Percentiles rank a stretch among this genome's conserved stretches.
Evolutionary conservation across 768 basidiomycete species (phyloP).

Genomic region (Serendipita sp.): DNA sequence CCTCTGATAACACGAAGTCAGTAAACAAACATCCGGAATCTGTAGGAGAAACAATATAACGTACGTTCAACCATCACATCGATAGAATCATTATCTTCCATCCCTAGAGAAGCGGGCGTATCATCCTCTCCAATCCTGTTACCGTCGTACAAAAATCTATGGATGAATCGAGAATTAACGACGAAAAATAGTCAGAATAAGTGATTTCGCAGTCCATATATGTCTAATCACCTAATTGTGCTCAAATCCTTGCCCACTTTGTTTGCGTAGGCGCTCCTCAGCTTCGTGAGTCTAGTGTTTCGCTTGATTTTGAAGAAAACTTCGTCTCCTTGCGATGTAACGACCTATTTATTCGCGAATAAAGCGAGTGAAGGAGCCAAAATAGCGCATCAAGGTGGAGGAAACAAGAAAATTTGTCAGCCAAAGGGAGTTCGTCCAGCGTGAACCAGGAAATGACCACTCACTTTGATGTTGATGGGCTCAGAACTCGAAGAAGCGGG

Average conservation of each 20-base stretch:
- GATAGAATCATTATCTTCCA: conserved; percentile 87
- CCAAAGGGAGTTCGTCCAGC: conserved; percentile 1
- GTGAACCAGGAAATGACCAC: conserved; percentile 13
- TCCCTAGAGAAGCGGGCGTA: conserved; percentile 67
- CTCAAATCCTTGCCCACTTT: conserved; percentile 82
- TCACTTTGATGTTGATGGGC: conserved; percentile 69
- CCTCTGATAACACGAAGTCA: not conserved
- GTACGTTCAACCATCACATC: conserved; percentile 95
- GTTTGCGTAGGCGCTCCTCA: conserved; percentile 81
- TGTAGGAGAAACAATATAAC: conserved; percentile 19
- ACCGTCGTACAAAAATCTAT: conserved; percentile 86
- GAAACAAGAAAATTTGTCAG: conserved; percentile 6
- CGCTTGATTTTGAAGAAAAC: conserved; percentile 97
- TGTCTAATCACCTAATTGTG: conserved; percentile 61
- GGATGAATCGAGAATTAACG: not conserved
- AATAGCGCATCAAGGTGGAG: no score
- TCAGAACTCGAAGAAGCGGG: conserved; percentile 35
- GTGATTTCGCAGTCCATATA: not conserved
- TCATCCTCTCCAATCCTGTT: conserved; percentile 74
- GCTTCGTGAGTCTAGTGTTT: conserved; percentile 80
- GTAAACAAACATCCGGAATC: not conserved
- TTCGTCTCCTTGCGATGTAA: conserved; percentile 63
- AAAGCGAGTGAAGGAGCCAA: not conserved
- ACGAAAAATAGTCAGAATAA: not conserved
- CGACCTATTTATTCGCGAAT: conserved; percentile 35